Evolutionary conservation across 768 basidiomycete species (phyloP), one percentile per base, ranked within the genome.

Genomic region (Macrolepiota albuminosa): DNA sequence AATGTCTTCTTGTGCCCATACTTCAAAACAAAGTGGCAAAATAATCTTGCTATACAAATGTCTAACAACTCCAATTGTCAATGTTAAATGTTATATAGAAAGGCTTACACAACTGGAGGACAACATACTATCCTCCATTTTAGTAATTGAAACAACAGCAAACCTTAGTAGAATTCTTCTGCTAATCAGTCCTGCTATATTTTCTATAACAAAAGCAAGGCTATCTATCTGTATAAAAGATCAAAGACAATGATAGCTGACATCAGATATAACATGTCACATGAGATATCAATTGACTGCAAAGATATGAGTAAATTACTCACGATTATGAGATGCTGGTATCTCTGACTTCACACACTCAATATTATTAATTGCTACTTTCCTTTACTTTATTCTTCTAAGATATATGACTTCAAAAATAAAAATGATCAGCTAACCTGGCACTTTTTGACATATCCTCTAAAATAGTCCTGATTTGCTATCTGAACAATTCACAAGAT

Each of bases 111-210:
- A 3, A 26, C 10, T 16, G 6, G 6, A 18, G 40, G 42, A 49
- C 37, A 1, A 67, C 70, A 39, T 37, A 78, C 80, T 74, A 63
- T 77, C 74, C 49, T 79, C 74, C 3, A 73, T 84, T 58, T 87
- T 83, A 3, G 85, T 70, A 37, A 85, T 73, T 2, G 93, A 95
- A 2, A 95, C 92, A 50, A 98, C 69, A 13, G 95, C 96, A 70
- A 95, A 94, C 18, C 93, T 79, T 63, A 94, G 81, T 0, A 94
- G 92, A 47, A 92, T 76, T 16, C 79, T 81, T 36, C 92, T 80
- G 31, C 82, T 75, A 54, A 98, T 85, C 69, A 96, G 85, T 58
- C 78, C 83, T 16, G 81, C 78, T 48, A 97, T 79, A 0, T 88
- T 73, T 0, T 80, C 81, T 2, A 78, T 75, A 50, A 98, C 75